A percentile compares a stretch with the other conserved stretches of the same genome.
Evolutionary conservation across 768 basidiomycete species (phyloP).

Genomic region (Collybiopsis luxurians): DNA sequence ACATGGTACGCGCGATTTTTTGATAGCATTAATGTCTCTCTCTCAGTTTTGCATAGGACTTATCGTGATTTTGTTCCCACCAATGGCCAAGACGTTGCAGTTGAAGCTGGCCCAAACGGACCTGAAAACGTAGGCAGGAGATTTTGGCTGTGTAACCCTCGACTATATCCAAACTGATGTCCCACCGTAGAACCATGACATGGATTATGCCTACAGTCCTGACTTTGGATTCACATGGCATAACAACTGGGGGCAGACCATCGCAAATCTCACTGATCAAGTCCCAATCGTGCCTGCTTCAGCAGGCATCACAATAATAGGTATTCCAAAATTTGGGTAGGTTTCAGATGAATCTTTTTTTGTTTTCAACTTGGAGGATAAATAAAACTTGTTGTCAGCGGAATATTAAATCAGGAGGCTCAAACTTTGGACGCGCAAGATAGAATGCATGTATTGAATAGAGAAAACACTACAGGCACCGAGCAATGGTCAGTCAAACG

Average conservation of each 20-base stretch:
- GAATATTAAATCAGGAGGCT: conserved; percentile 32
- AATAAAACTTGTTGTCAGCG: conserved; percentile 8
- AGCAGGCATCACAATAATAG: conserved; percentile 31
- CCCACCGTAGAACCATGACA: conserved; percentile 32
- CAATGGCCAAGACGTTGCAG: conserved; percentile 33
- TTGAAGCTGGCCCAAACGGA: conserved; percentile 36
- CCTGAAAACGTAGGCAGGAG: conserved; percentile 30
- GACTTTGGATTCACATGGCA: conserved; percentile 29
- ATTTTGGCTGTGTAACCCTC: not conserved
- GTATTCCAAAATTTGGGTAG: conserved; percentile 34
- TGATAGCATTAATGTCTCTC: not conserved
- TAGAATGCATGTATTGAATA: conserved; percentile 29
- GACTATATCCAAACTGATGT: not conserved
- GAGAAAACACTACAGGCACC: conserved; percentile 33
- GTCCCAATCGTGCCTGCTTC: conserved; percentile 29
- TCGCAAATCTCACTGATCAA: conserved; percentile 21
- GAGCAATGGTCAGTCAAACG: conserved; percentile 24
- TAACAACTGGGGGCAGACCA: conserved; percentile 33
- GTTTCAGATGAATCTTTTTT: not conserved
- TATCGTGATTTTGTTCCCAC: conserved; percentile 38
- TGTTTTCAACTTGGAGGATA: not conserved
- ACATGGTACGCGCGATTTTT: conserved; percentile 23
- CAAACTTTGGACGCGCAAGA: conserved; percentile 27
- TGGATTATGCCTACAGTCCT: conserved; percentile 28
- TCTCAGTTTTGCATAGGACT: conserved; percentile 22